phyloP scores from a whole-genome alignment of 139 green algal species.

The Picochlorum sp. region DNA sequence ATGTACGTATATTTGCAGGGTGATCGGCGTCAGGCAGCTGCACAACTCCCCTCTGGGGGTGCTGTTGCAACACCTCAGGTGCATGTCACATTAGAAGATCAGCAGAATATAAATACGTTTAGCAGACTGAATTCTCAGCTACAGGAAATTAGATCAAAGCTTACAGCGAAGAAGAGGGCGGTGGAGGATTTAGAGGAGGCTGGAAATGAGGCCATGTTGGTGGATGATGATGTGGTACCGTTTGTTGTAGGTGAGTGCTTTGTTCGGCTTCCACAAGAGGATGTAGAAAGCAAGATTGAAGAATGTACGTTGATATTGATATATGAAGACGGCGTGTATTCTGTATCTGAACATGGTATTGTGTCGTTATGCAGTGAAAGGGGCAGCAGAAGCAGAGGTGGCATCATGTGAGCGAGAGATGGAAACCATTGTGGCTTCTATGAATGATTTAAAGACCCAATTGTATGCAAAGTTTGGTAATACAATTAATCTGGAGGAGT shows the following conservation, averaged over 20 bases:
- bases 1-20: too few relatives aligned
- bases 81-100: slow-evolving; percentile 67
- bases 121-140: slow-evolving; percentile 54
- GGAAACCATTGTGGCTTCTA: slow-evolving; percentile 24
- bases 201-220: slow-evolving; percentile 68
- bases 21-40: too few relatives aligned
- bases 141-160: slow-evolving; percentile 51
- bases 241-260: slow-evolving; percentile 63
- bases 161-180: slow-evolving; percentile 49
- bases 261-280: slow-evolving; percentile 34
- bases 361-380: slow-evolving; percentile 17
- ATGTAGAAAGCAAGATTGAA: slow-evolving; percentile 50
- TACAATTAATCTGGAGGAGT: slow-evolving; percentile 67
- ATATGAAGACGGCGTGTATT: neutral
- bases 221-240: slow-evolving; percentile 56
- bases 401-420: slow-evolving; percentile 38
- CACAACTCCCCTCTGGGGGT: too few relatives aligned
- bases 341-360: neutral
- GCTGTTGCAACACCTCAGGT: neutral
- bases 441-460: slow-evolving; percentile 52
- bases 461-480: slow-evolving; percentile 74
- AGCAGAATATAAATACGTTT: slow-evolving; percentile 74
- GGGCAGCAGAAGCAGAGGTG: slow-evolving; percentile 18
- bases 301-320: slow-evolving; percentile 13
- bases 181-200: slow-evolving; percentile 70